phyloP scores from a whole-genome alignment of 352 stramenopile genomes.

The Pythium sp. region DNA sequence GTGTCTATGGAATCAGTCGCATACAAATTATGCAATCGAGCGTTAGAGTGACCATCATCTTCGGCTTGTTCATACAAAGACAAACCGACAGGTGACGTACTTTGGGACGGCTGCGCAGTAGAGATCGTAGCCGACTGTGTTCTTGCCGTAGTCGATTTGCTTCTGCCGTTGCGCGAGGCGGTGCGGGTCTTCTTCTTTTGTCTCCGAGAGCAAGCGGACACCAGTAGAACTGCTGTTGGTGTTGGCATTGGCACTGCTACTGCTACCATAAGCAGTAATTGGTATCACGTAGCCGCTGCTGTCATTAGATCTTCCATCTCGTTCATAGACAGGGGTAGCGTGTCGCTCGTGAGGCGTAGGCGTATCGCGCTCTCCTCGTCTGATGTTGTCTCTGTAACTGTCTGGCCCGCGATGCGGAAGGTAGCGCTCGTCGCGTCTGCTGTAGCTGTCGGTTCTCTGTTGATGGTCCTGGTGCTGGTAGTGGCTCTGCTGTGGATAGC shows the following conservation, averaged over 20 bases:
- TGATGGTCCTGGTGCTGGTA: neutral
- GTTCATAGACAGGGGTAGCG: neutral
- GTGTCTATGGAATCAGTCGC: conserved; percentile 23
- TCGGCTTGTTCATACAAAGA: no score
- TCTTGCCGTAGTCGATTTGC: conserved; percentile 92
- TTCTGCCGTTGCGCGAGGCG: conserved; percentile 89
- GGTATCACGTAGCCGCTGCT: neutral
- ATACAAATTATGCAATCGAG: neutral
- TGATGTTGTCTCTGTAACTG: neutral
- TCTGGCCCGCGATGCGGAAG: neutral
- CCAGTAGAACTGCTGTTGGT: neutral
- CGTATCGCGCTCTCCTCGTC: neutral
- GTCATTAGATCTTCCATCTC: neutral
- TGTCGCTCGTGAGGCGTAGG: neutral
- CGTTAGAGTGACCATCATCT: neutral
- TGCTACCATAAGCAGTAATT: neutral
- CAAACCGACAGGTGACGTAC: conserved; percentile 19
- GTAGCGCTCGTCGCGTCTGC: neutral
- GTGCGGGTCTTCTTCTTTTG: conserved; percentile 77
- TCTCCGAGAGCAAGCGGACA: conserved; percentile 49
- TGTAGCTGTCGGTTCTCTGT: conserved; percentile 4
- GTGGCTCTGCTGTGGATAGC: neutral
- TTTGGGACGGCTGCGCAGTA: conserved; percentile 70
- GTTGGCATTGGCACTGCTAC: neutral
- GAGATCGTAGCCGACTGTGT: conserved; percentile 89